Percentiles rank a stretch among this genome's conserved stretches.
Evolutionary conservation across 495 filamentous ascomycete genomes (phyloP).

Genomic region (Aspergillus nanangensis): DNA sequence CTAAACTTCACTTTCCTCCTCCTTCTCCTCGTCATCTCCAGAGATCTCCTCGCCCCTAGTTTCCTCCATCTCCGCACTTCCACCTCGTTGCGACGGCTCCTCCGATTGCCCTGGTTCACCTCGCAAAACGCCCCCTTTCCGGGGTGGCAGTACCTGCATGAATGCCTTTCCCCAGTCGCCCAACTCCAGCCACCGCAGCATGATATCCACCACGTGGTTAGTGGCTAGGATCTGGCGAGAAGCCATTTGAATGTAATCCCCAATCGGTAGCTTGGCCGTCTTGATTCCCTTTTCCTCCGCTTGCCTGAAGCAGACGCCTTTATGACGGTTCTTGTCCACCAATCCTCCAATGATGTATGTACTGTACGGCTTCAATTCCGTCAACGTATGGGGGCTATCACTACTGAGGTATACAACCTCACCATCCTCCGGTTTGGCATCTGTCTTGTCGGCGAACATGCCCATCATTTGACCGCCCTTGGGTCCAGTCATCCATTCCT

Average conservation of each 20-base stretch:
- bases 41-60: constrained; percentile 18
- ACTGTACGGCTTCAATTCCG: constrained; percentile 73
- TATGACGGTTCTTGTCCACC: constrained; percentile 93
- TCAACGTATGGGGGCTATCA: constrained; percentile 78
- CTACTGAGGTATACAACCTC: constrained; percentile 82
- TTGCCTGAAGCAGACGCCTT: constrained; percentile 84
- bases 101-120: constrained; percentile 3
- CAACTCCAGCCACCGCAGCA: constrained; percentile 83
- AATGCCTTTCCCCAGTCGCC: constrained; percentile 91
- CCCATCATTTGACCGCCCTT: constrained; percentile 51
- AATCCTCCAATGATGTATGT: constrained; percentile 93
- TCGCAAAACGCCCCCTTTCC: constrained; percentile 69
- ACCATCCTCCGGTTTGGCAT: constrained; percentile 40
- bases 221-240: constrained; percentile 79
- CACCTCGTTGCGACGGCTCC: constrained; percentile 9
- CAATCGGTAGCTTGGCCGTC: constrained; percentile 89
- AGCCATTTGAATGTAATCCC: constrained; percentile 84
- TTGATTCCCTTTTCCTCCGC: constrained; percentile 70
- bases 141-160: constrained; percentile 73
- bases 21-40: not conserved
- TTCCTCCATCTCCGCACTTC: constrained; percentile 20
- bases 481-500: constrained; percentile 51
- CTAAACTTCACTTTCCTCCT: constrained; percentile 3
- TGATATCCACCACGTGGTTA: constrained; percentile 95
- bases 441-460: constrained; percentile 39